Evolutionary conservation across 345 rosid species (phyloP).

Genomic region (Arabis hirsuta): DNA sequence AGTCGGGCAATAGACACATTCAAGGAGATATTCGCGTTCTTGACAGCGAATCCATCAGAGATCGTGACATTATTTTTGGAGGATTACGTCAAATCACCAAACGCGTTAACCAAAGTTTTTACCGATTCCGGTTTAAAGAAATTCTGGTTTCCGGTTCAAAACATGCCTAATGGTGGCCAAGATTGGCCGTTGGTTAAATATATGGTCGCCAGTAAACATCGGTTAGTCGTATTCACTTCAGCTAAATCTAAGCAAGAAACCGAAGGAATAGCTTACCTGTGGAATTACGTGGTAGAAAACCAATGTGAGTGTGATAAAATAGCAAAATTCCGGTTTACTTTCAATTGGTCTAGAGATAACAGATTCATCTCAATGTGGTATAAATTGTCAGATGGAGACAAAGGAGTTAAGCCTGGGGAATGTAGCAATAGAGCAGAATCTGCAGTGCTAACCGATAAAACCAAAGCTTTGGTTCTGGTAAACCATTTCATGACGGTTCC

Average conservation of each 20-base stretch:
- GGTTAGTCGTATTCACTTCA: constrained; percentile 61
- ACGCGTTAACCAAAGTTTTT: constrained; percentile 57
- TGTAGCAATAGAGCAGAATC: constrained; percentile 59
- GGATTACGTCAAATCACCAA: constrained; percentile 59
- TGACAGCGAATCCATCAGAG: constrained; percentile 56
- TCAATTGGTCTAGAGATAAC: constrained; percentile 15
- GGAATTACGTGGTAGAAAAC: constrained; percentile 65
- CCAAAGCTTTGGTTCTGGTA: constrained; percentile 53
- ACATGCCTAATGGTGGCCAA: constrained; percentile 55
- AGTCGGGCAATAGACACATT: constrained; percentile 56
- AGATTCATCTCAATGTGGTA: constrained; percentile 7
- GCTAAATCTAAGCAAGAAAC: constrained; percentile 48
- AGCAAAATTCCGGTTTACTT: neutral
- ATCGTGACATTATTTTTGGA: constrained; percentile 60
- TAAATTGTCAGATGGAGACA: constrained; percentile 48
- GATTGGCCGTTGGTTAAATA: constrained; percentile 63
- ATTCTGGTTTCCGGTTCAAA: constrained; percentile 59
- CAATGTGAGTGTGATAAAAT: constrained; percentile 48
- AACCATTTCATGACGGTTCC: constrained; percentile 56
- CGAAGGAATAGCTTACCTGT: constrained; percentile 67
- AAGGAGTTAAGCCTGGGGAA: constrained; percentile 39
- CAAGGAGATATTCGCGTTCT: constrained; percentile 53
- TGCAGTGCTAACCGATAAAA: constrained; percentile 48
- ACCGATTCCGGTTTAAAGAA: constrained; percentile 57
- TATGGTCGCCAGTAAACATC: constrained; percentile 53